Conservation (phyloP, 2,329 filamentous ascomycete genomes). For the Leptographium flavum region DNA sequence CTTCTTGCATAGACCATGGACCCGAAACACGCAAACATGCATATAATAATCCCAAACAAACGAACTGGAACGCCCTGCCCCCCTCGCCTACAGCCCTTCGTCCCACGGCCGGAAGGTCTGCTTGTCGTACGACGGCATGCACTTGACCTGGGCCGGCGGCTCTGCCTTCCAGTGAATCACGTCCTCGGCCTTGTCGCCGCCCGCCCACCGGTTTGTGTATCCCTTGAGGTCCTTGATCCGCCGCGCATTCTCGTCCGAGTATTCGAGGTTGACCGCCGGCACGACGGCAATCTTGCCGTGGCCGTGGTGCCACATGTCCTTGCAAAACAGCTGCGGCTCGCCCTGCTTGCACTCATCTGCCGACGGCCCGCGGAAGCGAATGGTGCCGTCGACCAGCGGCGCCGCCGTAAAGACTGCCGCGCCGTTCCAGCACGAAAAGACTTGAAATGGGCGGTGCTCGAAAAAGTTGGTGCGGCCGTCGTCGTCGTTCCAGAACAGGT, state of each 20-base stretch:
- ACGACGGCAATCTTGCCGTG: constrained; percentile 39
- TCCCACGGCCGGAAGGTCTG: constrained; percentile 30
- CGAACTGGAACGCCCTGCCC: background rate
- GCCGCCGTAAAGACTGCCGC: constrained; percentile 31
- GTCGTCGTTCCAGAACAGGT: constrained; percentile 38
- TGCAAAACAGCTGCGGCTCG: constrained; percentile 41
- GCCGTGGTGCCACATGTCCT: constrained; percentile 38
- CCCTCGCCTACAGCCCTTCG: constrained; percentile 11
- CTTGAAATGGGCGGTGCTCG: constrained; percentile 35
- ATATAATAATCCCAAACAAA: background rate
- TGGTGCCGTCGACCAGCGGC: constrained; percentile 24
- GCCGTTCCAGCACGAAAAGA: constrained; percentile 45
- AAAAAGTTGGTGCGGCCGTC: constrained; percentile 19
- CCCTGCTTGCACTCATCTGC: constrained; percentile 35
- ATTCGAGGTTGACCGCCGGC: constrained; percentile 40
- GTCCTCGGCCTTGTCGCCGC: constrained; percentile 5
- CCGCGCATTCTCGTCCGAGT: constrained; percentile 28
- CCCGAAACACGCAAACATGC: background rate
- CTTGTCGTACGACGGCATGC: constrained; percentile 26
- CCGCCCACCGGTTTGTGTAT: constrained; percentile 24
- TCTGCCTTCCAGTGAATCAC: constrained; percentile 26
- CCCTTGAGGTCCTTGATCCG: constrained; percentile 36
- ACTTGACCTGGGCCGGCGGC: constrained; percentile 32
- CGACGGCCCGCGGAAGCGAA: constrained; percentile 28
- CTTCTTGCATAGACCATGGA: too few relatives aligned